These are phyloP conservation scores for Silene conica DNA, from an alignment of 148 eudicot species.

Conservation along the genomic window DNA sequence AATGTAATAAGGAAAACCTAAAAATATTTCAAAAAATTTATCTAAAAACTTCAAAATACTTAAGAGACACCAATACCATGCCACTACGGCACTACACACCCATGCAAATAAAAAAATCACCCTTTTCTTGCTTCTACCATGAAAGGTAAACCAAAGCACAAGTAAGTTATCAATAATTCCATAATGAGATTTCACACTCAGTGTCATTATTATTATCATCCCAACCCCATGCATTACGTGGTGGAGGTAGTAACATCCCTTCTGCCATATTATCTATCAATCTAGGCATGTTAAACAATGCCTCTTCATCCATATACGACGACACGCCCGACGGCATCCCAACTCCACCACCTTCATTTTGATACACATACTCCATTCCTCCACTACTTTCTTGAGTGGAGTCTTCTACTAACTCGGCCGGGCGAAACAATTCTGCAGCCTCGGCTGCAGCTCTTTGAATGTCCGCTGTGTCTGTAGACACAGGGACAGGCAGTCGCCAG, in stretches of 20 bases:
- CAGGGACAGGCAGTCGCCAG: constrained; percentile 29
- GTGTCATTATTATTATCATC: constrained; percentile 16
- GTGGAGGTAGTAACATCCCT: constrained; percentile 43
- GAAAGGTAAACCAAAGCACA: background rate
- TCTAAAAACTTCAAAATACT: too few species aligned
- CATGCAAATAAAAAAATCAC: too few species aligned
- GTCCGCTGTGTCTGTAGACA: constrained; percentile 22
- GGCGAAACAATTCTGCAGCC: constrained; percentile 43
- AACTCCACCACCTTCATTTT: background rate
- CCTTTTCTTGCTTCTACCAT: background rate
- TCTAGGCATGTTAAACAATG: constrained; percentile 32
- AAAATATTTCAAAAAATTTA: too few species aligned
- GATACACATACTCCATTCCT: background rate
- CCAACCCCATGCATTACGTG: constrained; percentile 14
- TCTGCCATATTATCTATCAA: constrained; percentile 35
- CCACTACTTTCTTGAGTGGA: background rate
- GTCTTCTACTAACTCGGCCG: background rate
- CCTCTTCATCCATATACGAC: constrained; percentile 32
- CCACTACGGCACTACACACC: too few species aligned
- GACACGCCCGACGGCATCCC: too few species aligned
- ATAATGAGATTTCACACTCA: constrained; percentile 27
- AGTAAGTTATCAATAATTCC: too few species aligned
- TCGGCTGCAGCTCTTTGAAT: constrained; percentile 40
- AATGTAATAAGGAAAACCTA: too few species aligned
- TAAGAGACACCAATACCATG: too few species aligned